A percentile compares a stretch with the other conserved stretches of the same genome.
Evolutionary conservation across 805 yeast genomes (phyloP).

Genomic region (Yueomyces sp.): DNA sequence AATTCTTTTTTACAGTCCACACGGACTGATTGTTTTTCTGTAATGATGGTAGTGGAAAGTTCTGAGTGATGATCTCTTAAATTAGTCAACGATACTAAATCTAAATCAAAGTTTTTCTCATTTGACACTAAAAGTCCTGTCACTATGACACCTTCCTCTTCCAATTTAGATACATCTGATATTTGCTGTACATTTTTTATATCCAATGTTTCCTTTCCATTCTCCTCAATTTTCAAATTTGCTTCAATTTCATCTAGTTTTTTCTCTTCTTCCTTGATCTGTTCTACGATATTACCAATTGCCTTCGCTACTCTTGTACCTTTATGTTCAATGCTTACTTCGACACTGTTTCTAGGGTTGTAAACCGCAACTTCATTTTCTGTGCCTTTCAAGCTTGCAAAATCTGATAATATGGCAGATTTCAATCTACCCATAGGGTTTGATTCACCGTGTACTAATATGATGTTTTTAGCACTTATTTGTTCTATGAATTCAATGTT

Average conservation of each 20-base stretch:
- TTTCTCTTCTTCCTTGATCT: conserved; percentile 25
- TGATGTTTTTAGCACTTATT: conserved; percentile 73
- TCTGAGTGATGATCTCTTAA: conserved; percentile 74
- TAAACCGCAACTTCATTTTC: conserved; percentile 82
- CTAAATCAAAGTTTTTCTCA: conserved; percentile 71
- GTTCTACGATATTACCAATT: conserved; percentile 42
- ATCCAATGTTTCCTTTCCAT: conserved; percentile 1
- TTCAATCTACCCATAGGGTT: conserved; percentile 98
- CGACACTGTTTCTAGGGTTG: conserved; percentile 86
- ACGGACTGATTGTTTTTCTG: conserved; percentile 65
- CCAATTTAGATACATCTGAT: neutral
- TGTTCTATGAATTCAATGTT: conserved; percentile 82
- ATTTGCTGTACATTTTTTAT: conserved; percentile 1
- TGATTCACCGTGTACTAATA: conserved; percentile 92
- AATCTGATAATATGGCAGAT: conserved; percentile 81
- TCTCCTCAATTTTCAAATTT: conserved; percentile 1
- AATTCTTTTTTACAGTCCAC: conserved; percentile 73
- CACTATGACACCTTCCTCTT: conserved; percentile 30
- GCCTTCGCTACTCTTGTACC: conserved; percentile 78
- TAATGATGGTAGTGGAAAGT: conserved; percentile 69
- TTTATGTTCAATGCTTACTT: conserved; percentile 59
- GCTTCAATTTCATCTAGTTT: conserved; percentile 1
- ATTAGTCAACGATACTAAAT: conserved; percentile 71
- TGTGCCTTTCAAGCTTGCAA: conserved; percentile 67
- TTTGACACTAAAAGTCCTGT: conserved; percentile 78